Base-by-base conservation (phyloP, 345 rosid species). In the Kandelia obovata region DNA sequence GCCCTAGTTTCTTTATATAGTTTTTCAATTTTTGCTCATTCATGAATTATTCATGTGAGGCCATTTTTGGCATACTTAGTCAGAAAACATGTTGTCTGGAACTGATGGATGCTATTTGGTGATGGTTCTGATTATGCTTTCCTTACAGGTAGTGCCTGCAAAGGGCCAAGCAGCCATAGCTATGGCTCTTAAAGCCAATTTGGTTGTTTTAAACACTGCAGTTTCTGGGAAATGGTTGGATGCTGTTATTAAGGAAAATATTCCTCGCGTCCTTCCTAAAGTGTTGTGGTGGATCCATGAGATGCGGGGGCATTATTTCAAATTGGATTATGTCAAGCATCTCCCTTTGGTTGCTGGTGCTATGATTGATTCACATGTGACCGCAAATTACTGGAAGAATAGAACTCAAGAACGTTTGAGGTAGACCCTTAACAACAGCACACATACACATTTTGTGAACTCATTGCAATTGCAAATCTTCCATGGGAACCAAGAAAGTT, bases 201-300 rank as follows among this genome's bases (percentile, higher is more conserved):
- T 91, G 87, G 84, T 93, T 62, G 87, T 93, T 71, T 75, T 93
- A 39, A 91, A 93, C 62, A 91, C 97, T 75, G 98, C 96, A 21
- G 98, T 93, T 78, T 88, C 98, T 75, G 97, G 98, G 59, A 93
- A 93, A 58, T 91, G 98, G 98, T 78, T 91, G 62, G 91, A 89
- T 83, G 83, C 82, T 53, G 92, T 91, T 75, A 81, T 93, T 27
- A 89, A 91, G 83, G 89, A 89, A 63, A 76, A 88, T 39, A 87
- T 86, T 73, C 70, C 77, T 67, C 65, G 52, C 35, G 91, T 93
- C 80, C 88, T 93, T 66, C 96, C 96, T 1, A 93, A 93, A 78
- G 80, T 88, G 32, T 82, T 93, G 60, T 93, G 97, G 96, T 93
- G 98, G 98, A 93, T 93, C 76, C 98, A 93, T 71, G 98, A 93